Evolutionary conservation across 768 basidiomycete genomes (phyloP).

Genomic region (Floccularia luteovirens): DNA sequence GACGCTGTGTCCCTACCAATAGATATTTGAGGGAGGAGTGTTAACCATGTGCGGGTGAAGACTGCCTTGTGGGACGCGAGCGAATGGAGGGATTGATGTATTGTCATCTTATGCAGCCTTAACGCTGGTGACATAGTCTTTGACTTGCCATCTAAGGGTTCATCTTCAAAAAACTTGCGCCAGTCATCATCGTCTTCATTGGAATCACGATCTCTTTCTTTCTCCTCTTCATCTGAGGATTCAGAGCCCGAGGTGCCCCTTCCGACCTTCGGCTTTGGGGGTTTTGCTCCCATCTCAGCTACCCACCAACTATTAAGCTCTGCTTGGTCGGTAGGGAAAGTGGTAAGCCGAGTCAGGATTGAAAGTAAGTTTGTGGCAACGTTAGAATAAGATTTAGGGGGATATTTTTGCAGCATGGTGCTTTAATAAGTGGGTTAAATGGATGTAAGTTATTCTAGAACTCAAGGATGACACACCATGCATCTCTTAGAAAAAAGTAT

Average conservation of each 20-base stretch:
- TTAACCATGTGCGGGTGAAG: slow-evolving; percentile 78
- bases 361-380: slow-evolving; percentile 44
- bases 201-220: slow-evolving; percentile 21
- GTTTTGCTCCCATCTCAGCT: slow-evolving; percentile 51
- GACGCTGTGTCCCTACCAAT: slow-evolving; percentile 20
- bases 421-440: slow-evolving; percentile 9
- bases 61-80: slow-evolving; percentile 72
- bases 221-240: slow-evolving; percentile 25
- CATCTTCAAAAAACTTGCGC: slow-evolving; percentile 80
- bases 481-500: slow-evolving; percentile 84
- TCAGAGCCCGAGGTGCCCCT: slow-evolving; percentile 20
- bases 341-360: slow-evolving; percentile 58
- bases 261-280: slow-evolving; percentile 42
- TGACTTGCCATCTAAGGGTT: slow-evolving; percentile 21
- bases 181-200: slow-evolving; percentile 45
- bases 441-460: not conserved
- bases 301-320: slow-evolving; percentile 82
- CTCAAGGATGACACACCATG: slow-evolving; percentile 39
- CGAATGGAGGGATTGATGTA: slow-evolving; percentile 74
- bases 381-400: slow-evolving; percentile 23
- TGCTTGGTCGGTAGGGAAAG: slow-evolving; percentile 62
- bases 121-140: slow-evolving; percentile 27
- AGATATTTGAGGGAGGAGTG: slow-evolving; percentile 55
- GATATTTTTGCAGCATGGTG: slow-evolving; percentile 20
- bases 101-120: slow-evolving; percentile 56